A percentile compares a stretch with the other conserved stretches of the same genome.
Evolutionary conservation across 177 flowering plant species (phyloP).

Genomic region (Tripterygium wilfordii): DNA sequence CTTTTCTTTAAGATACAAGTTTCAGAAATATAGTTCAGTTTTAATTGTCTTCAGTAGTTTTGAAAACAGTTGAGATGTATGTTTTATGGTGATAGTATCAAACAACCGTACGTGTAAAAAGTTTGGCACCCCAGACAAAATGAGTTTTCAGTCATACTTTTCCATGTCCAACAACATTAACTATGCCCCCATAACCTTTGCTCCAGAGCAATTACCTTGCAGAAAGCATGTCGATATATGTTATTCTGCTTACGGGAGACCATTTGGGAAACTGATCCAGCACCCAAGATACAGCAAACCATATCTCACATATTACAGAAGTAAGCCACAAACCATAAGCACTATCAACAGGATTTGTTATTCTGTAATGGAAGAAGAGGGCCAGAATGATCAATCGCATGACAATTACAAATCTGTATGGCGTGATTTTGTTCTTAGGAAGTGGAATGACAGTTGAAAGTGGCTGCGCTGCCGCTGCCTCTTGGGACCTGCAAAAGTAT

Average conservation of each 20-base stretch:
- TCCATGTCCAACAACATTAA: too few species aligned
- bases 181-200: too few species aligned
- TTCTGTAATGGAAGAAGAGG: slow-evolving; percentile 86
- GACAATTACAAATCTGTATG: slow-evolving; percentile 78
- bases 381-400: slow-evolving; percentile 75
- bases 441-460: slow-evolving; percentile 68
- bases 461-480: slow-evolving; percentile 49
- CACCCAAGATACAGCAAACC: slow-evolving; percentile 97
- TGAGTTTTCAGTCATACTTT: too few species aligned
- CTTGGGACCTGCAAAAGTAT: slow-evolving; percentile 40
- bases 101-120: too few species aligned
- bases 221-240: slow-evolving; percentile 64
- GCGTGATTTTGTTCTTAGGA: slow-evolving; percentile 50
- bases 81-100: too few species aligned
- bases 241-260: slow-evolving; percentile 70
- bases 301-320: slow-evolving; percentile 95
- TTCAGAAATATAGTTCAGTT: too few species aligned
- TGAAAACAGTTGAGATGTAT: too few species aligned
- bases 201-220: slow-evolving; percentile 56
- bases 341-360: slow-evolving; percentile 89
- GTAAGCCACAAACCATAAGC: slow-evolving; percentile 89
- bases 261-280: slow-evolving; percentile 99
- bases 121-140: too few species aligned
- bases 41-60: too few species aligned
- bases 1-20: too few species aligned